Conservation (phyloP, 202 grass and related monocot genomes). For the Musa balbisiana region DNA sequence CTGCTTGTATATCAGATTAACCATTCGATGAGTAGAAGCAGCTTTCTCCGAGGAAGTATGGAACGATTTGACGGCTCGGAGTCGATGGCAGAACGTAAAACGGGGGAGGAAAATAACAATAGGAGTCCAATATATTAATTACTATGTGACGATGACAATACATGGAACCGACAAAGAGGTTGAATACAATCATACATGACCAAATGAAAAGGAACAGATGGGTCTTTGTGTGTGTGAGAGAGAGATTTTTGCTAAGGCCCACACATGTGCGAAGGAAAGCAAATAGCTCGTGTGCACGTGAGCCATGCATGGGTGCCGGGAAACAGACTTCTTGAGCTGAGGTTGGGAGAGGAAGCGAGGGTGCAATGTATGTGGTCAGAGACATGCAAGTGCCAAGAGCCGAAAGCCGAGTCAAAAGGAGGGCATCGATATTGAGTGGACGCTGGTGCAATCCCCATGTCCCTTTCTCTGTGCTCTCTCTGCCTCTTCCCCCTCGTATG, state of each 20-base stretch:
- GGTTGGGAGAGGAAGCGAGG: not conserved
- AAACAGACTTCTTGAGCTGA: not conserved
- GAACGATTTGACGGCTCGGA: no score
- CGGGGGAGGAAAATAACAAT: no score
- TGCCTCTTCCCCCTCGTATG: not conserved
- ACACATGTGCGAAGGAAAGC: not conserved
- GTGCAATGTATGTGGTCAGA: not conserved
- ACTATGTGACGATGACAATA: no score
- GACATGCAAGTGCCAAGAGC: not conserved
- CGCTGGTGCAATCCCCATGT: not conserved
- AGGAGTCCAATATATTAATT: no score
- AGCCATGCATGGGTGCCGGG: not conserved
- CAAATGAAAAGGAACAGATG: no score
- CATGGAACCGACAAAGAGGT: no score
- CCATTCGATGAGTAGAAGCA: no score
- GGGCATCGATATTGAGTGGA: not conserved
- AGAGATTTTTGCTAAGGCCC: not conserved
- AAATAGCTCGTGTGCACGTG: not conserved
- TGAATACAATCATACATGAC: no score
- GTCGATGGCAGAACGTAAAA: no score
- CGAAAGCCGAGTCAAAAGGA: not conserved
- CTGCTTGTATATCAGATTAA: no score
- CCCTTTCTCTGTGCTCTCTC: not conserved
- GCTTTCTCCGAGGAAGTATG: no score
- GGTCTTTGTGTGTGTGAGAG: no score